Conservation (phyloP, 2,329 filamentous ascomycete genomes). For the Monascus ruber region DNA sequence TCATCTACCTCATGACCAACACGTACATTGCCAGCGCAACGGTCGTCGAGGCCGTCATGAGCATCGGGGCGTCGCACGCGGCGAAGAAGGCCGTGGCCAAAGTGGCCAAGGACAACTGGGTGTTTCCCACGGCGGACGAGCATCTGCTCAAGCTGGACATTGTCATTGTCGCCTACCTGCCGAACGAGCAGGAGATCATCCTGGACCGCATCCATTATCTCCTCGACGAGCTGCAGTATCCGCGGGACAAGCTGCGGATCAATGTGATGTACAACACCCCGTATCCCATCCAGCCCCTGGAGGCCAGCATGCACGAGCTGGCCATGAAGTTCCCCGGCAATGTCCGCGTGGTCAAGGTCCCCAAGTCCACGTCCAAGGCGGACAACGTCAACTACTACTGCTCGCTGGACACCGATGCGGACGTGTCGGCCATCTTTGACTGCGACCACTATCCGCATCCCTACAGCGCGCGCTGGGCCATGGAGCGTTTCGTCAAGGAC, state of each 20-base stretch:
- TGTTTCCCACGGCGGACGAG: constrained; percentile 29
- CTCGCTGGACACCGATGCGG: constrained; percentile 33
- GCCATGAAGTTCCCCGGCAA: too few species aligned
- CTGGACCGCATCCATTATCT: constrained; percentile 36
- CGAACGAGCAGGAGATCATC: constrained; percentile 40
- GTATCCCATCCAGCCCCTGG: constrained; percentile 33
- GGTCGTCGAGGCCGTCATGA: constrained; percentile 31
- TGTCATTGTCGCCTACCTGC: constrained; percentile 39
- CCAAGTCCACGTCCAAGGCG: constrained; percentile 39
- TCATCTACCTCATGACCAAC: constrained; percentile 33
- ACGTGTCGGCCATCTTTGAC: constrained; percentile 40
- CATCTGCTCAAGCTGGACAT: constrained; percentile 34
- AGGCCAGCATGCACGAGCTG: too few species aligned
- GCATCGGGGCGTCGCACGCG: constrained; percentile 23
- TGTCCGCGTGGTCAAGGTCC: constrained; percentile 37
- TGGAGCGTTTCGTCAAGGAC: constrained; percentile 35
- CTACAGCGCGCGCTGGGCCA: constrained; percentile 38
- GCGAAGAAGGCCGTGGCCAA: constrained; percentile 25
- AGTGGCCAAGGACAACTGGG: constrained; percentile 27
- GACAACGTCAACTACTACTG: constrained; percentile 42
- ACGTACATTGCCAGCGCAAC: constrained; percentile 32
- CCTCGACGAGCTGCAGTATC: constrained; percentile 36
- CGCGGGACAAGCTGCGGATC: constrained; percentile 34
- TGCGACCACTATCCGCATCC: constrained; percentile 42
- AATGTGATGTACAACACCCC: constrained; percentile 41